Conservation (phyloP, 1,284 basidiomycete species). For the Heterobasidion annosum region DNA sequence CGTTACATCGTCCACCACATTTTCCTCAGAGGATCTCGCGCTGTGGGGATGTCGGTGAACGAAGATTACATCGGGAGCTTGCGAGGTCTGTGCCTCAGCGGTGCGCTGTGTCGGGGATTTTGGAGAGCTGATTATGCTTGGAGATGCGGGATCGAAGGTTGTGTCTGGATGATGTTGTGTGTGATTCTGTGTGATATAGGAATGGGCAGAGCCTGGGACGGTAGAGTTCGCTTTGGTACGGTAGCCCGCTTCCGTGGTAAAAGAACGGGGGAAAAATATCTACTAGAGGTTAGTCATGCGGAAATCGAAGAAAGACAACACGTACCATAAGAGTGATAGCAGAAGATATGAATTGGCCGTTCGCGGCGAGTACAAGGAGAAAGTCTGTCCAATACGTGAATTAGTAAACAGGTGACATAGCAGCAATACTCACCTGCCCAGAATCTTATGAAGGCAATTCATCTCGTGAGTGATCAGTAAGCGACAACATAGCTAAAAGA, state of each 20-base stretch:
- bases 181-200: background rate
- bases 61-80: background rate
- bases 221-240: slow-evolving; percentile 21
- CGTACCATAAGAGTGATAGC: slow-evolving; percentile 64
- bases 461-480: background rate
- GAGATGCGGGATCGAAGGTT: background rate
- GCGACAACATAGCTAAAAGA: background rate
- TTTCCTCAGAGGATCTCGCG: background rate
- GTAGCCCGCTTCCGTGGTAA: slow-evolving; percentile 53
- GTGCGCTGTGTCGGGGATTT: background rate
- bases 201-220: slow-evolving; percentile 9
- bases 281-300: slow-evolving; percentile 15
- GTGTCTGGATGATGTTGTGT: background rate
- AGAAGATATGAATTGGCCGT: slow-evolving; percentile 68
- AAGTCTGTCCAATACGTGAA: slow-evolving; percentile 34
- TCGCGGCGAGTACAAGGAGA: slow-evolving; percentile 54
- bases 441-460: slow-evolving; percentile 25
- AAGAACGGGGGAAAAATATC: slow-evolving; percentile 72
- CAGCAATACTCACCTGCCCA: slow-evolving; percentile 33
- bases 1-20: background rate
- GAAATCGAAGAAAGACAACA: background rate
- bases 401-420: background rate
- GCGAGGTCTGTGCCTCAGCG: background rate
- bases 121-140: background rate
- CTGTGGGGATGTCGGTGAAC: background rate